Evolutionary conservation across 2,329 filamentous ascomycete genomes (phyloP), one percentile per base, ranked within the genome.

Genomic region (Apiospora malaysiana): DNA sequence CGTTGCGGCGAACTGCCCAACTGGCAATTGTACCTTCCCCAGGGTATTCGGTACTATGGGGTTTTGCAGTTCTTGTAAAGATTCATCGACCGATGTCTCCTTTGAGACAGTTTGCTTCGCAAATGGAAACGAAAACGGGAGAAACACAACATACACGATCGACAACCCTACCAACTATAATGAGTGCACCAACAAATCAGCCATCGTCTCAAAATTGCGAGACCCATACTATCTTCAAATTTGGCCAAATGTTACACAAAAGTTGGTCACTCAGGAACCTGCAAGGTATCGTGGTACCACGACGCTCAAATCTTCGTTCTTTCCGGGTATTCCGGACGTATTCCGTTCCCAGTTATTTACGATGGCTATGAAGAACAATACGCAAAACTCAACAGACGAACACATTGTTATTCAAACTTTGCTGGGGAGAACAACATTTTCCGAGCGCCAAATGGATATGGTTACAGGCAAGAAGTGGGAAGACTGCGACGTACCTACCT

Each of bases 21-120:
- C 47, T 56, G 68, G 68, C 12, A 59, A 69, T 23, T 69, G 68
- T 25, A 69, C 68, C 21, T 69, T 69, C 32, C 21, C 42, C 7
- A 6, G 56, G 18, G 40, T 23, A 32, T 65, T 56, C 27, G 23
- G 40, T 23, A 56, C 68, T 23, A 23, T 69, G 68, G 68, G 68
- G 0, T 69, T 69, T 59, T 59, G 68, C 27, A 63, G 46, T 27
- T 51, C 68, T 6, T 69, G 68, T 21, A 27, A 63, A 69, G 47
- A 69, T 16, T 51, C 47, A 27, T 51, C 47, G 2, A 2, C 10
- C 23, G 47, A 51, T 25, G 12, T 51, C 10, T 16, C 23, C 1
- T 51, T 51, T 16, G 47, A 27, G 10, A 51, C 47, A 18, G 23
- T 51, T 27, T 51, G 47, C 47, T 16, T 51, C 14, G 47, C 47